Percentiles rank a stretch among this genome's conserved stretches.
Evolutionary conservation across 2,329 filamentous ascomycete genomes (phyloP).

Genomic region (Pseudogymnoascus sp.): DNA sequence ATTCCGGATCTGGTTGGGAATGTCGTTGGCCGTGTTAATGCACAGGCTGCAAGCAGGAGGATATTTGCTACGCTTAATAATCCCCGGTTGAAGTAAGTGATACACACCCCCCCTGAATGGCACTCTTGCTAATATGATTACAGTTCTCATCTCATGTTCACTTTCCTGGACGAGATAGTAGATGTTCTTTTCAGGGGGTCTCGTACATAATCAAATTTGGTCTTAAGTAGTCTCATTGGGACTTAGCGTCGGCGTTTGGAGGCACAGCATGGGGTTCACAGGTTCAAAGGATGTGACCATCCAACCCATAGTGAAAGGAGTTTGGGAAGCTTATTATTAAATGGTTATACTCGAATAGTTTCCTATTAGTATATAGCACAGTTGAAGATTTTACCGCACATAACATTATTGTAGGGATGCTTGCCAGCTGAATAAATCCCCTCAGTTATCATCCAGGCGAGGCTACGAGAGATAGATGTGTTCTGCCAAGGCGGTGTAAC

Average conservation of each 20-base stretch:
- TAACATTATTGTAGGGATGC: no score
- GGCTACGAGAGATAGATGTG: background rate
- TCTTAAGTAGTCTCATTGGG: slow-evolving; percentile 10
- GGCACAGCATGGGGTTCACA: background rate
- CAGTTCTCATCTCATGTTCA: slow-evolving; percentile 31
- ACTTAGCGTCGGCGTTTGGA: slow-evolving; percentile 26
- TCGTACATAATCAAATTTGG: slow-evolving; percentile 17
- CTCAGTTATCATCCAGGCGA: no score
- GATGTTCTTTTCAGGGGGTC: slow-evolving; percentile 29
- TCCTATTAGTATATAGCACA: slow-evolving; percentile 1
- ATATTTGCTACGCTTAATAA: slow-evolving; percentile 92
- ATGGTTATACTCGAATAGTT: background rate
- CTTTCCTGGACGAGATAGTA: slow-evolving; percentile 30
- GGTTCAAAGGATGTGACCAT: background rate
- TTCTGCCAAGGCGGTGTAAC: slow-evolving; percentile 8
- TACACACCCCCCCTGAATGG: background rate
- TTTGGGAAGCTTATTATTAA: slow-evolving; percentile 2
- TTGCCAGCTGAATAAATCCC: no score
- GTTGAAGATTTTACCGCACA: background rate
- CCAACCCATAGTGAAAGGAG: background rate
- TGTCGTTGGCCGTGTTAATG: slow-evolving; percentile 88
- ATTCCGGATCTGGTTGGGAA: slow-evolving; percentile 86
- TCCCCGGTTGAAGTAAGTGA: slow-evolving; percentile 71
- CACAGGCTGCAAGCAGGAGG: slow-evolving; percentile 79
- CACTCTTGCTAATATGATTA: slow-evolving; percentile 11